Percentiles rank a stretch among this genome's conserved stretches.
Evolutionary conservation across 2,329 filamentous ascomycete genomes (phyloP).

Genomic region (Macrophomina phaseolina): DNA sequence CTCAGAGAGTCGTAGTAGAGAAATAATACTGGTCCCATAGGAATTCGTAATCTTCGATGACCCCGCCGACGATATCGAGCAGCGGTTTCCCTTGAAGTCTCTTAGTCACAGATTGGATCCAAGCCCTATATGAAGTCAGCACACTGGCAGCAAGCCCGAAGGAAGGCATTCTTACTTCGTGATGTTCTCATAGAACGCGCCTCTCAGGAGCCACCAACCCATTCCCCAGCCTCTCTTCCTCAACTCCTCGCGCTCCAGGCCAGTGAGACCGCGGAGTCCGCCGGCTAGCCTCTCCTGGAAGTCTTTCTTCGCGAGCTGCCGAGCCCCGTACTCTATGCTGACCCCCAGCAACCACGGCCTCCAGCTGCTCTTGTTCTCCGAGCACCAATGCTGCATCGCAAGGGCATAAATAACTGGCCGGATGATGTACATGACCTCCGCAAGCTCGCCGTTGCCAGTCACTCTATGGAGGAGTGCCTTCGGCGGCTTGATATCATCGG

Average conservation of each 20-base stretch:
- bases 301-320: constrained; percentile 78
- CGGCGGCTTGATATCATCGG: constrained; percentile 95
- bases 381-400: constrained; percentile 75
- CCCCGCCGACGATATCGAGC: constrained; percentile 79
- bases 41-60: constrained; percentile 96
- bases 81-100: constrained; percentile 75
- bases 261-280: constrained; percentile 76
- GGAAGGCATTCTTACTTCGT: constrained; percentile 61
- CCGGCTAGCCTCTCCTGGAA: constrained; percentile 68
- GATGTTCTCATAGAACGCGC: constrained; percentile 94
- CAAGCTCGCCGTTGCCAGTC: constrained; percentile 76
- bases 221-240: constrained; percentile 86
- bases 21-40: constrained; percentile 99
- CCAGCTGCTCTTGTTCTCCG: constrained; percentile 77
- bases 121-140: constrained; percentile 51
- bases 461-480: constrained; percentile 81
- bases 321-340: constrained; percentile 82
- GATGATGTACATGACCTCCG: constrained; percentile 90
- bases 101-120: constrained; percentile 71
- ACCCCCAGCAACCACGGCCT: constrained; percentile 88
- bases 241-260: constrained; percentile 88
- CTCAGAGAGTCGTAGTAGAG: constrained; percentile 63
- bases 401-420: constrained; percentile 86
- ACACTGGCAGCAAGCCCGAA: not conserved
- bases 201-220: constrained; percentile 95